Evolutionary conservation across 768 basidiomycete species (phyloP).

Genomic region (Termitomyces sp.): DNA sequence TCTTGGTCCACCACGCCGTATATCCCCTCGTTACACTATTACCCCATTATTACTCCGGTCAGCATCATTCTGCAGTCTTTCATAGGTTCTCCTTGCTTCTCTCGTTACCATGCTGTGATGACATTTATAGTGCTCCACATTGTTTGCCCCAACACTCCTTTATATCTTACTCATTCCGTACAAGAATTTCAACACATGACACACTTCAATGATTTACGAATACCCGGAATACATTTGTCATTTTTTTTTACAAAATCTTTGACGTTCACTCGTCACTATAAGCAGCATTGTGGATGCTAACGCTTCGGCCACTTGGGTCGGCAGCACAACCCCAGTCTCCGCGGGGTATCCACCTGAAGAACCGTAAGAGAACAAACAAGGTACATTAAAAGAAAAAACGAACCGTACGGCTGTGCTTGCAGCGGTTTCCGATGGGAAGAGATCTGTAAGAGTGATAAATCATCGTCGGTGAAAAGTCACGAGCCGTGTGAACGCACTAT

Average conservation of each 20-base stretch:
- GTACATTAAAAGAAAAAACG: constrained; percentile 21
- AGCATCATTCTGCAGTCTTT: constrained; percentile 15
- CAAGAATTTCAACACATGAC: background rate
- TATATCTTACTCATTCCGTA: constrained; percentile 11
- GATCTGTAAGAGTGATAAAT: constrained; percentile 36
- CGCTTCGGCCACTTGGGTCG: constrained; percentile 94
- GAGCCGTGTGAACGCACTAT: constrained; percentile 42
- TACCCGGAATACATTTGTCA: constrained; percentile 7
- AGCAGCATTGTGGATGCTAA: constrained; percentile 93
- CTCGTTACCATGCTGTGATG: constrained; percentile 11
- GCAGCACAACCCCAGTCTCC: constrained; percentile 95
- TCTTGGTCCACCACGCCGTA: background rate
- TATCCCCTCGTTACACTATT: constrained; percentile 18
- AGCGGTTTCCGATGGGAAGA: constrained; percentile 84
- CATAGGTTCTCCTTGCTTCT: constrained; percentile 12
- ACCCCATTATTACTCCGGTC: constrained; percentile 13
- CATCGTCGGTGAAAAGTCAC: constrained; percentile 3
- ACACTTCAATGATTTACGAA: constrained; percentile 2
- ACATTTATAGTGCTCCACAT: constrained; percentile 12
- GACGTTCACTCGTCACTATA: constrained; percentile 42
- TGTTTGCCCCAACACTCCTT: constrained; percentile 18
- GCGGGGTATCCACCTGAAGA: constrained; percentile 81
- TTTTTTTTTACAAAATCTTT: constrained; percentile 14
- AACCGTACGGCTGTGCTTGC: constrained; percentile 90
- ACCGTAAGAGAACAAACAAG: constrained; percentile 8